Percentiles rank a stretch among this genome's conserved stretches.
phyloP scores from a whole-genome alignment of 306 rosid species.

The Comarum palustre region DNA sequence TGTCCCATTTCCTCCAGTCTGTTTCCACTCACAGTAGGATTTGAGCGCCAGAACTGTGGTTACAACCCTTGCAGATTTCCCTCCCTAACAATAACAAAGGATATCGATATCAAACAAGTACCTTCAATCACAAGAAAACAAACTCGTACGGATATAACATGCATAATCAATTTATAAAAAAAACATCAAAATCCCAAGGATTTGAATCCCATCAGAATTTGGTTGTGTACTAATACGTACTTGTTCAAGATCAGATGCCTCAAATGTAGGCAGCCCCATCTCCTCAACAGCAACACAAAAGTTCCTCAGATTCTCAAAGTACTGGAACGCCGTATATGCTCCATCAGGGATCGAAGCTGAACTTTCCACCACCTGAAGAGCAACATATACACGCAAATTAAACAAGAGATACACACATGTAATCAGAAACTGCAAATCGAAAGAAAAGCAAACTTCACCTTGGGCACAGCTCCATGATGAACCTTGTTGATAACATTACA shows the following conservation, averaged over 20 bases:
- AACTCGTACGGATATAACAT: neutral
- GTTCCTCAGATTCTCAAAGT: slow-evolving; percentile 92
- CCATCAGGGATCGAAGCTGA: slow-evolving; percentile 77
- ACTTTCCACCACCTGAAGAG: slow-evolving; percentile 81
- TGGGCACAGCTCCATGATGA: slow-evolving; percentile 77
- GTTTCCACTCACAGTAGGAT: slow-evolving; percentile 88
- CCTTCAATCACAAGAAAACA: slow-evolving; percentile 1
- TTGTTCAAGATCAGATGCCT: slow-evolving; percentile 96
- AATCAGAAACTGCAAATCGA: neutral
- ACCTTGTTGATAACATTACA: slow-evolving; percentile 84
- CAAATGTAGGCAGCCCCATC: slow-evolving; percentile 82
- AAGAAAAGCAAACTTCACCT: slow-evolving; percentile 37
- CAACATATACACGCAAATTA: neutral
- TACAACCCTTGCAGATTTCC: slow-evolving; percentile 80
- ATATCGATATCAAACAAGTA: neutral
- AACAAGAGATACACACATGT: neutral
- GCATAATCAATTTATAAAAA: neutral
- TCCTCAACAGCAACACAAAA: slow-evolving; percentile 75
- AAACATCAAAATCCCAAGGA: neutral
- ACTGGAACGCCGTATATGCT: slow-evolving; percentile 83
- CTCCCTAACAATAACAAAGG: slow-evolving; percentile 53
- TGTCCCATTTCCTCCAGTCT: slow-evolving; percentile 64
- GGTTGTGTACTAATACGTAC: slow-evolving; percentile 38
- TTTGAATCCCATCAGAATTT: neutral
- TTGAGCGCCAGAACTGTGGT: slow-evolving; percentile 74